Evolutionary conservation across 2,329 filamentous ascomycete species (phyloP).

Genomic region (Penicillium hesseltinei): DNA sequence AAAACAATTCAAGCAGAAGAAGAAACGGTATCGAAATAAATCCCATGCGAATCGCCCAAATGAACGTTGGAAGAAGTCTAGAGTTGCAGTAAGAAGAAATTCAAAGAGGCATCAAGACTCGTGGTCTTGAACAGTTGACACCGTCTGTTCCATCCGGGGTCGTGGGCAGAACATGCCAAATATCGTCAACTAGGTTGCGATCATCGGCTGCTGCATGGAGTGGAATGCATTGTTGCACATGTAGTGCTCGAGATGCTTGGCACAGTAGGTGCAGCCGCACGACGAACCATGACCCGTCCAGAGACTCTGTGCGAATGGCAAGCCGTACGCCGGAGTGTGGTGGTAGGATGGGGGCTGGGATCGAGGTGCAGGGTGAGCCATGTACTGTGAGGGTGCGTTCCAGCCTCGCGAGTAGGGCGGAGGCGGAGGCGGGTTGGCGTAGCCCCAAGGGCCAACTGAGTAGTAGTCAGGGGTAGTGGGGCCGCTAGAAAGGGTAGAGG

Average conservation of each 20-base stretch:
- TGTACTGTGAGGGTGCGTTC: conserved; percentile 37
- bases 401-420: conserved; percentile 44
- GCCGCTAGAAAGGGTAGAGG: conserved; percentile 49
- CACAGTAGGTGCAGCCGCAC: conserved; percentile 50
- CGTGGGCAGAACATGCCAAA: conserved; percentile 11
- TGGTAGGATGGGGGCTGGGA: conserved; percentile 49
- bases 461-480: conserved; percentile 50
- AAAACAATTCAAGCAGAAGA: conserved; percentile 18
- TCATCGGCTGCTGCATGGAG: conserved; percentile 47
- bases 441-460: conserved; percentile 44
- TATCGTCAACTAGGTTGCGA: conserved; percentile 36
- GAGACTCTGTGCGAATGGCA: conserved; percentile 47
- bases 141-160: conserved; percentile 14
- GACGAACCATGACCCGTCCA: conserved; percentile 50
- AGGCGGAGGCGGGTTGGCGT: conserved; percentile 42
- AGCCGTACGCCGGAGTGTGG: conserved; percentile 48
- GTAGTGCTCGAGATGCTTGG: conserved; percentile 51
- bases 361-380: conserved; percentile 38
- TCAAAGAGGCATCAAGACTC: conserved; percentile 6
- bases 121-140: conserved; percentile 4
- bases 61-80: conserved; percentile 28
- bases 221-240: conserved; percentile 46
- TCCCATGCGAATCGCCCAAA: conserved; percentile 21
- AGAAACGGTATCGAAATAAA: conserved; percentile 32
- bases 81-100: conserved; percentile 24